A percentile compares a stretch with the other conserved stretches of the same genome.
Conservation (phyloP, 108 stramenopile species). For the Cyclotella baltica region DNA sequence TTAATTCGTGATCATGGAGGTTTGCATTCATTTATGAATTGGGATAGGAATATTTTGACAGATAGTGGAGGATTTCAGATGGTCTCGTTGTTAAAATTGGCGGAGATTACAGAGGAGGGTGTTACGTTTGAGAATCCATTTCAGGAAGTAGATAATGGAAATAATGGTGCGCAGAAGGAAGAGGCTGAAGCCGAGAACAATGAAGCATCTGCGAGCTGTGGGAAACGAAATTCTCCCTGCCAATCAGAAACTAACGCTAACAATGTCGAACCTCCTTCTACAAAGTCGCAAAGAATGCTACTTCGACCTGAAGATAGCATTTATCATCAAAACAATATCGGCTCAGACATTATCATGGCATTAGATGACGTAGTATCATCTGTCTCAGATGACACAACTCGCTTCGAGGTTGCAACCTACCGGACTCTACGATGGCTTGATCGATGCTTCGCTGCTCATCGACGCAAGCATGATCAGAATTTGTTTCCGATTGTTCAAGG, state of each 20-base stretch:
- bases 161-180: slow-evolving; percentile 9
- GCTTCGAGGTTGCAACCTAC: slow-evolving; percentile 90
- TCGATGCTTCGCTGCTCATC: slow-evolving; percentile 92
- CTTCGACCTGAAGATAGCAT: slow-evolving; percentile 97
- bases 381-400: slow-evolving; percentile 66
- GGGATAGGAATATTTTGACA: slow-evolving; percentile 84
- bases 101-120: slow-evolving; percentile 95
- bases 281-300: slow-evolving; percentile 70
- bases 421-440: slow-evolving; percentile 97
- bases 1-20: slow-evolving; percentile 76
- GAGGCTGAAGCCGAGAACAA: slow-evolving; percentile 4
- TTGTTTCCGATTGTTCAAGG: slow-evolving; percentile 98
- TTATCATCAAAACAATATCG: slow-evolving; percentile 92
- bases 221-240: not conserved
- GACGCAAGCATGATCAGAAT: slow-evolving; percentile 74
- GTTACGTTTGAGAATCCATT: slow-evolving; percentile 94
- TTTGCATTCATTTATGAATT: slow-evolving; percentile 93
- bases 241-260: not conserved
- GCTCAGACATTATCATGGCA: slow-evolving; percentile 98
- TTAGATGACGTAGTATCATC: slow-evolving; percentile 96
- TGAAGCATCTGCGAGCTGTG: slow-evolving; percentile 14
- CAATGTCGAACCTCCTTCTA: not conserved
- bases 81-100: slow-evolving; percentile 93
- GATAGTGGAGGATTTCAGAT: slow-evolving; percentile 99
- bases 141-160: not conserved